Evolutionary conservation across 2,329 filamentous ascomycete genomes (phyloP), one percentile per base, ranked within the genome.

Genomic region (Aspergillus pseudonomiae): DNA sequence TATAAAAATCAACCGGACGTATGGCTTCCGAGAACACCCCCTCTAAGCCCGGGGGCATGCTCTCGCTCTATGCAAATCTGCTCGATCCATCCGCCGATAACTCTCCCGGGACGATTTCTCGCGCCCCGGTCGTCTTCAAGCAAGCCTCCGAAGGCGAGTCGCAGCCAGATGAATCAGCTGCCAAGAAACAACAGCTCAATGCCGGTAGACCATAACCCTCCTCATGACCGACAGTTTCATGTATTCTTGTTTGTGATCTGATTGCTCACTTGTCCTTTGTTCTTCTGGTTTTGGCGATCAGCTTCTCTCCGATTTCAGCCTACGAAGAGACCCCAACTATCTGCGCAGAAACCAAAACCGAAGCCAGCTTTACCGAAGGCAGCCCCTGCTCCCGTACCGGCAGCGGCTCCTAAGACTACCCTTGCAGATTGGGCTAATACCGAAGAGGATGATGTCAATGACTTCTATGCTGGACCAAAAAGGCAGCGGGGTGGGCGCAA

Each of bases 11-110:
- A 21, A 7, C 34, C 21, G 14, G 34, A 36, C 32, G 41, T 30
- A 79, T 79, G 75, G 67, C 73, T 34, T 72, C 74, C 39, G 74
- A 77, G 36, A 65, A 70, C 4, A 68, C 64, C 14, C 68, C 72
- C 6, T 60, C 73, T 2, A 75, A 74, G 64, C 78, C 81, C 62
- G 80, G 82, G 62, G 72, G 73, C 7, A 84, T 84, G 62, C 82
- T 93, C 68, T 94, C 92, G 21, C 87, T 96, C 6, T 97, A 97
- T 76, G 93, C 92, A 60, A 92, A 96, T 76, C 85, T 96, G 50
- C 87, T 95, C 67, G 90, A 92, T 71, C 77, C 80, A 3, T 75
- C 76, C 41, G 71, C 73, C 45, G 75, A 79, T 43, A 74, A 79
- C 46, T 71, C 81, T 9, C 82, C 87, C 24, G 79, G 83, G 54